A percentile compares a stretch with the other conserved stretches of the same genome.
These are phyloP conservation scores for Paracamarosporium sp. DNA, from an alignment of 2,329 filamentous ascomycete species.

Conservation along the genomic window DNA sequence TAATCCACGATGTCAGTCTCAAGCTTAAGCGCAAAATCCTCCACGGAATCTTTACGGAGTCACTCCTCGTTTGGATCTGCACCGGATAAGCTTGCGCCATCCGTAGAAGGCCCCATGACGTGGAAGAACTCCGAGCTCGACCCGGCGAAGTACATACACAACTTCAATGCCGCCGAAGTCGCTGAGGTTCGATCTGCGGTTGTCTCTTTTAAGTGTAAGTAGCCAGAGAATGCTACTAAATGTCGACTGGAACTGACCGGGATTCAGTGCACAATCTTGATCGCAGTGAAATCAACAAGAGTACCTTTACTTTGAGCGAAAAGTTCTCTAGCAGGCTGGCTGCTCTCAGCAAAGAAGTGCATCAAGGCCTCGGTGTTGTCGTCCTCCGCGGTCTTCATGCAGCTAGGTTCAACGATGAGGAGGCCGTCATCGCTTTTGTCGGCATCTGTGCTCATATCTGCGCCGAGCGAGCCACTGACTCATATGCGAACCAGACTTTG, in stretches of 20 bases:
- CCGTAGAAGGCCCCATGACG: conserved; percentile 39
- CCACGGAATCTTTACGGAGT: conserved; percentile 40
- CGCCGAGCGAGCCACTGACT: conserved; percentile 41
- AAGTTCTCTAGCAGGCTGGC: conserved; percentile 32
- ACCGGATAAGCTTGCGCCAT: conserved; percentile 38
- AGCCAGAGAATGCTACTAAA: background rate
- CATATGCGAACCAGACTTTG: conserved; percentile 46
- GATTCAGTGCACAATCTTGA: conserved; percentile 25
- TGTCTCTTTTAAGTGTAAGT: conserved; percentile 40
- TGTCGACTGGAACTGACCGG: conserved; percentile 5
- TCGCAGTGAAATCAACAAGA: conserved; percentile 25
- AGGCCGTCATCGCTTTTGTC: conserved; percentile 44
- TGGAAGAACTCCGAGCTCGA: conserved; percentile 39
- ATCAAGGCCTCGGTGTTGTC: conserved; percentile 35
- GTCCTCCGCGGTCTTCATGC: conserved; percentile 41
- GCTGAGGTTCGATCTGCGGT: conserved; percentile 40
- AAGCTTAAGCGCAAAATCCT: conserved; percentile 36
- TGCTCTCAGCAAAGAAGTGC: conserved; percentile 34
- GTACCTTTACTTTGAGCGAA: conserved; percentile 35
- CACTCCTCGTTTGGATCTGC: conserved; percentile 27
- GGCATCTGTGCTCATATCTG: conserved; percentile 41
- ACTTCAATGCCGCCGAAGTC: conserved; percentile 33
- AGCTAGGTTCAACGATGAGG: conserved; percentile 44
- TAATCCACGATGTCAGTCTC: conserved; percentile 29
- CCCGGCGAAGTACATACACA: conserved; percentile 32